These are phyloP conservation scores for Glycine latifolia DNA, from an alignment of 306 rosid genomes.

Conservation along the genomic window DNA sequence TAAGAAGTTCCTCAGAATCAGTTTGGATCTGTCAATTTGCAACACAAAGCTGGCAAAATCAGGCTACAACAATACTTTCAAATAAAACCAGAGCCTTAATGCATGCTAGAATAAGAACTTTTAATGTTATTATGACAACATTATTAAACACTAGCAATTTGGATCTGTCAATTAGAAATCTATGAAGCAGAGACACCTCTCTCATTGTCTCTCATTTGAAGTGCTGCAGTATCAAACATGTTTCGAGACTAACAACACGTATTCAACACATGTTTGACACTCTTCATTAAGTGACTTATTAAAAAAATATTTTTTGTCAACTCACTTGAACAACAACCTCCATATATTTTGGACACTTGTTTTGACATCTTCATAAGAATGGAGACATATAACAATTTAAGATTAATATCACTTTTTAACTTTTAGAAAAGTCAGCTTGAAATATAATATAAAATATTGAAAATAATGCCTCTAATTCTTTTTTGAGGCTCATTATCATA, in stretches of 20 bases:
- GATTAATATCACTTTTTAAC: neutral
- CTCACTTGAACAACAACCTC: neutral
- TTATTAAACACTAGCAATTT: conserved; percentile 48
- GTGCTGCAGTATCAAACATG: neutral
- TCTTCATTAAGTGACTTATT: neutral
- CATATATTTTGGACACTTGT: neutral
- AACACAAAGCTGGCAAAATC: conserved; percentile 35
- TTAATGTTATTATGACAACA: neutral
- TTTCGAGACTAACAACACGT: neutral
- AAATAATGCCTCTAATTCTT: neutral
- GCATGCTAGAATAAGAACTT: neutral
- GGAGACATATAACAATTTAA: neutral
- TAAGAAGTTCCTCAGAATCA: conserved; percentile 87
- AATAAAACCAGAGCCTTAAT: neutral
- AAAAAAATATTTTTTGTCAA: neutral
- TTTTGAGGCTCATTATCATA: neutral
- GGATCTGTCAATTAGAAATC: conserved; percentile 56
- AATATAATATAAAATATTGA: neutral
- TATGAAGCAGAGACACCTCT: neutral
- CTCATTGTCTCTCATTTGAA: neutral
- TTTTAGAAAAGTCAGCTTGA: neutral
- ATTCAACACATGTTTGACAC: neutral
- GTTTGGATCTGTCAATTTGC: conserved; percentile 69
- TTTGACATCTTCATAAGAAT: neutral
- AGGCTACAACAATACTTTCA: conserved; percentile 34